Evolutionary conservation across 176 grass and related monocot genomes (phyloP), one percentile per base, ranked within the genome.

Genomic region (Neostapfia colusana): DNA sequence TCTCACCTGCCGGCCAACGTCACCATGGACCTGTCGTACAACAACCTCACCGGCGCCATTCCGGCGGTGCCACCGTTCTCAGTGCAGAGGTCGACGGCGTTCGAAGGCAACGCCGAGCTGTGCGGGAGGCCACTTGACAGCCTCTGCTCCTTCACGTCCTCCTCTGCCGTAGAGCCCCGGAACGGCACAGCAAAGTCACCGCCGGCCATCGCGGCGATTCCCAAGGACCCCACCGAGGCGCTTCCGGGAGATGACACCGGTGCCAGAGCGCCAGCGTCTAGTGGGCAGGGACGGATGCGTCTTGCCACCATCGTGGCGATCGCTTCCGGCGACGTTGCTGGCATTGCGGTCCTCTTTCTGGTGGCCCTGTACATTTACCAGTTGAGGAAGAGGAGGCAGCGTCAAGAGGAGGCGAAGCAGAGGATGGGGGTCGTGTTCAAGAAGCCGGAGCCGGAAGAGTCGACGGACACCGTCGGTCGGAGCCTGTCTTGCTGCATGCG

Each of bases 141-240:
- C 50, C 79, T 87, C 57, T 99, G 95, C 77, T 79, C 85, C 4
- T 88, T 85, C 36, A 56, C 89, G 68, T 88, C 91, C 3, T 43
- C 79, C 10, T 44, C 83, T 42, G 77, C 85, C 51, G 85, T 60
- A 16, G 77, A 83, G 21, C 81, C 93, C 9, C 85, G 85, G n/a
- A 88, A 79, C 8, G 67, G 26, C 45, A 69, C 74, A 25, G 65
- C 88, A 0, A 84, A 92, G 44, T 91, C 85, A 28, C 95, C 95
- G 12, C 91, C 95, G 17, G 95, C 95, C 27, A 86, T 99, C 50
- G 95, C 95, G 0, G 95, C 89, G 44, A 92, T 99, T 5, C 95
- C 95, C 6, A 87, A 79, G 39, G 79, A 88, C 16, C 82, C 84
- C 2, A 74, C 50, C 39, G 44, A 83, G 51, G 27, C 42, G 37